Percentiles rank a stretch among this genome's conserved stretches.
Evolutionary conservation across 1,284 basidiomycete species (phyloP).

Genomic region (Tetrapyrgos nigripes): DNA sequence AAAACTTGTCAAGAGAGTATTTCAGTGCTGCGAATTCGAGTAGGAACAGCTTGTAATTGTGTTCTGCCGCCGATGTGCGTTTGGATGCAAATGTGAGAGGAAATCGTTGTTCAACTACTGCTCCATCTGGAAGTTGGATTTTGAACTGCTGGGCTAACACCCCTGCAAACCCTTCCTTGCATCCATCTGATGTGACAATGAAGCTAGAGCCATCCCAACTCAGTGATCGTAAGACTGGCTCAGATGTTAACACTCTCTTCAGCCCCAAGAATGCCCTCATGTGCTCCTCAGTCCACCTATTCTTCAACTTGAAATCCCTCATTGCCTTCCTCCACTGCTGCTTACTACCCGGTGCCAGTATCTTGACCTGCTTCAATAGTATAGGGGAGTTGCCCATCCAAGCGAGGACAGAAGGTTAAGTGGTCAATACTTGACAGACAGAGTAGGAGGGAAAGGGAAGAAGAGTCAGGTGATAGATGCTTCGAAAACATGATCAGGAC

Average conservation of each 20-base stretch:
- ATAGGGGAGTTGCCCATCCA: no score
- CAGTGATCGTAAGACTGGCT: conserved; percentile 10
- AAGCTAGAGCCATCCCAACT: conserved; percentile 16
- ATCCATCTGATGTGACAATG: conserved; percentile 16
- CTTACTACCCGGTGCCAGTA: conserved; percentile 28
- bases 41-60: conserved; percentile 14
- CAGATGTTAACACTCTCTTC: conserved; percentile 2
- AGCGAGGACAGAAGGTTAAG: no score
- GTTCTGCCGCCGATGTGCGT: conserved; percentile 8
- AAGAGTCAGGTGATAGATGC: no score
- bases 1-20: conserved; percentile 22
- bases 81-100: conserved; percentile 11
- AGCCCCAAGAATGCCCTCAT: conserved; percentile 20
- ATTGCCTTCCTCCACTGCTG: conserved; percentile 26
- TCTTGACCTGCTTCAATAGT: conserved; percentile 20
- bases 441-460: no score
- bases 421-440: no score
- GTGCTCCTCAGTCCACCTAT: conserved; percentile 34
- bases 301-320: conserved; percentile 23
- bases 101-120: neutral
- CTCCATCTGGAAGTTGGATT: neutral
- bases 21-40: conserved; percentile 12
- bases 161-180: conserved; percentile 22
- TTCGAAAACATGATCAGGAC: no score
- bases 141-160: conserved; percentile 16